These are phyloP conservation scores for Talaromyces albobiverticillius DNA, from an alignment of 2,329 filamentous ascomycete genomes.

Conservation along the genomic window DNA sequence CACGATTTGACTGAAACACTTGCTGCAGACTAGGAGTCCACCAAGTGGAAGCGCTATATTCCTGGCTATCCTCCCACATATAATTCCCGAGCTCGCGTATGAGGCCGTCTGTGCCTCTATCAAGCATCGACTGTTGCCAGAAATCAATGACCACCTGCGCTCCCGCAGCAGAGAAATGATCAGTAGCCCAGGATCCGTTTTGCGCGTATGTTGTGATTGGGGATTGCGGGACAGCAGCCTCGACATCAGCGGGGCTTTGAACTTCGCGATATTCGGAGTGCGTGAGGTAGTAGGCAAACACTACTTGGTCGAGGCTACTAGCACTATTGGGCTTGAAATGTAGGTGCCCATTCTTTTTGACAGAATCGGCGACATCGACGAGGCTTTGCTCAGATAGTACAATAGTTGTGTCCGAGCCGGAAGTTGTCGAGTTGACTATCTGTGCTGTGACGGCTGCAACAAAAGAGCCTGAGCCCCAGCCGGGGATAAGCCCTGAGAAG, in stretches of 20 bases:
- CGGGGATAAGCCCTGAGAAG: conserved; percentile 33
- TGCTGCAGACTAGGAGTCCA: conserved; percentile 36
- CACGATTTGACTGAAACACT: conserved; percentile 28
- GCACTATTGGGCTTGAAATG: neutral
- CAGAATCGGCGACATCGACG: neutral
- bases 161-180: conserved; percentile 36
- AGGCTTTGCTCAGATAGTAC: neutral
- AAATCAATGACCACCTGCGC: conserved; percentile 33
- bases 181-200: conserved; percentile 32
- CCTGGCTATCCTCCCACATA: conserved; percentile 27
- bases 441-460: conserved; percentile 20
- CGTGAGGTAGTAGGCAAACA: conserved; percentile 31
- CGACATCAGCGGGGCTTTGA: conserved; percentile 25
- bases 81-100: conserved; percentile 32
- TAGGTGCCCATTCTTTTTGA: neutral
- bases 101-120: conserved; percentile 24
- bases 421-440: conserved; percentile 7
- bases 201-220: conserved; percentile 19
- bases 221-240: conserved; percentile 19
- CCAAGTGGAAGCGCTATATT: conserved; percentile 30
- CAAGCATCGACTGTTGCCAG: conserved; percentile 35
- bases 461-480: conserved; percentile 32
- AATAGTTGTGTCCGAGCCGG: neutral
- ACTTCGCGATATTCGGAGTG: conserved; percentile 27
- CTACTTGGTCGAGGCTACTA: conserved; percentile 19